Evolutionary conservation across 108 stramenopile genomes (phyloP).

Genomic region (Nitzschia palea): DNA sequence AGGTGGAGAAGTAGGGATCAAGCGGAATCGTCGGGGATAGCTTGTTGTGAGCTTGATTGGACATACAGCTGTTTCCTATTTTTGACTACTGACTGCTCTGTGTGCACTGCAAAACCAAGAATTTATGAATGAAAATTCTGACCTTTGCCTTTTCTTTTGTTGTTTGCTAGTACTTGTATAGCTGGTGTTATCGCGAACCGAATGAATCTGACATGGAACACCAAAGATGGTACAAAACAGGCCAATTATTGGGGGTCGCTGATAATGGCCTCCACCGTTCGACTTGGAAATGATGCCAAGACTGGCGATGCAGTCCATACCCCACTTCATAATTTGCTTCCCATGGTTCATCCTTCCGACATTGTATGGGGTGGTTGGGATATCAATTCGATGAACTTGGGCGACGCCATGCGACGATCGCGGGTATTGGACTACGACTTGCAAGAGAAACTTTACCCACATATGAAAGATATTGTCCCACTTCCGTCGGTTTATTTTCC

Average conservation of each 20-base stretch:
- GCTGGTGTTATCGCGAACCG: slow-evolving; percentile 96
- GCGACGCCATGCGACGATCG: slow-evolving; percentile 91
- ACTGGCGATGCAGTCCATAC: slow-evolving; percentile 87
- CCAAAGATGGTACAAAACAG: slow-evolving; percentile 86
- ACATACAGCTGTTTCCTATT: too few relatives aligned
- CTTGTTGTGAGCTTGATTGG: not conserved
- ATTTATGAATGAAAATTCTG: not conserved
- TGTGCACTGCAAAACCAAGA: not conserved
- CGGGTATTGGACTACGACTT: slow-evolving; percentile 90
- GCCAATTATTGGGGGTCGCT: slow-evolving; percentile 97
- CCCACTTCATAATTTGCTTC: slow-evolving; percentile 90
- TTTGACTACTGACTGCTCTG: not conserved
- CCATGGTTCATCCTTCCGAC: slow-evolving; percentile 93
- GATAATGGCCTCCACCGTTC: slow-evolving; percentile 90
- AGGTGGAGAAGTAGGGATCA: slow-evolving; percentile 29
- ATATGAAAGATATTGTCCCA: slow-evolving; percentile 90
- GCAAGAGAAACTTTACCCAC: slow-evolving; percentile 89
- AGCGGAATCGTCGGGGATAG: not conserved
- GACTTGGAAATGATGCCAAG: slow-evolving; percentile 80
- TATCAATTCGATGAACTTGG: slow-evolving; percentile 89
- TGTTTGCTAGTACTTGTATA: slow-evolving; percentile 62
- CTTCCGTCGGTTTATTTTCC: slow-evolving; percentile 92
- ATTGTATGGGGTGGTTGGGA: slow-evolving; percentile 99
- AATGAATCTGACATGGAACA: slow-evolving; percentile 87
- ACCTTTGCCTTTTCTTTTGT: too few relatives aligned